A percentile compares a stretch with the other conserved stretches of the same genome.
Evolutionary conservation across 129 eudicot genomes (phyloP).

Genomic region (Artemisia annua): DNA sequence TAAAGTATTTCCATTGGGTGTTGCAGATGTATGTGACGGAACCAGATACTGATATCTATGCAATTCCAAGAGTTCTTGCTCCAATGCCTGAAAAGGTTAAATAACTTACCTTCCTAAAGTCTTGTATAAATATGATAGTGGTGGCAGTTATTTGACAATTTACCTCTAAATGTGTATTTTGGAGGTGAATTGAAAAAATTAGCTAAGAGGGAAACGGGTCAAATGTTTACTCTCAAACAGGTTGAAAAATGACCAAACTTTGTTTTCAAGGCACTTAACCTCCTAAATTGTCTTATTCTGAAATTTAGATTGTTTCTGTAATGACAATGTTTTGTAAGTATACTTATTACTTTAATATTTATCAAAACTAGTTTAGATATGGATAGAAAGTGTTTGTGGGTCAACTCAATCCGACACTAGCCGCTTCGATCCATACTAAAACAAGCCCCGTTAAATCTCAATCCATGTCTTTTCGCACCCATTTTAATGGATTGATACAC

Average conservation of each 20-base stretch:
- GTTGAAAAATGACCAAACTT: not conserved
- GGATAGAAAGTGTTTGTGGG: too few species aligned
- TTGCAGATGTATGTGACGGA: constrained; percentile 98
- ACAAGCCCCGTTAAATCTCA: too few species aligned
- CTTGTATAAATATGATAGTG: not conserved
- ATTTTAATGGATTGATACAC: not conserved
- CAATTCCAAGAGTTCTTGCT: constrained; percentile 93
- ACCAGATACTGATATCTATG: constrained; percentile 94
- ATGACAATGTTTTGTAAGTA: not conserved
- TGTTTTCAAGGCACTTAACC: not conserved
- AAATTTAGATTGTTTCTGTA: not conserved
- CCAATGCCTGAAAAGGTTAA: constrained; percentile 94
- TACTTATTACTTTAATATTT: not conserved
- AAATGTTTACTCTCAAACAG: not conserved
- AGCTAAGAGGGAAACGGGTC: not conserved
- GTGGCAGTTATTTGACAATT: not conserved
- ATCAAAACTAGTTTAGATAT: too few species aligned
- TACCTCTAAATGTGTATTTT: not conserved
- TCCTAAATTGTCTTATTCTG: not conserved
- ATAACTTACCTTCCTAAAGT: not conserved
- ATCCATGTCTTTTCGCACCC: too few species aligned
- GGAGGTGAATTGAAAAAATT: not conserved
- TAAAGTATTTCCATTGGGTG: constrained; percentile 21
- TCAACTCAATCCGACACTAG: too few species aligned
- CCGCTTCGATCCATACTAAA: too few species aligned